These are phyloP conservation scores for Pezicula carpinea DNA, from an alignment of 2,329 filamentous ascomycete genomes.

Conservation along the genomic window DNA sequence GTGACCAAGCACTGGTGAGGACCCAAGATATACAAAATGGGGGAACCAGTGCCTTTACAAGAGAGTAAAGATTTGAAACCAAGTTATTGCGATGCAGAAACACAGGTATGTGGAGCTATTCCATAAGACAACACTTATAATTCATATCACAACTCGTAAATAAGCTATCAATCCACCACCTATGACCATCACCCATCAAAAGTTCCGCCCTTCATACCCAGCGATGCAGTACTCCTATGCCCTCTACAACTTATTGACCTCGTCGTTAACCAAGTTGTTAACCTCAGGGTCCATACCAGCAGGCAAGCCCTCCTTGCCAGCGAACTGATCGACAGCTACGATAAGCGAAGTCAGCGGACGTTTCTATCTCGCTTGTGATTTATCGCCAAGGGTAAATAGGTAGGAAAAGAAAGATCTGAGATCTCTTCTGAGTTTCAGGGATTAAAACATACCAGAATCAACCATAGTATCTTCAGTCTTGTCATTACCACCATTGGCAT, in stretches of 20 bases:
- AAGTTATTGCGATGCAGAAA: no score
- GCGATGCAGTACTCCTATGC: no score
- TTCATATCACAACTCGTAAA: no score
- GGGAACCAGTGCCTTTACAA: no score
- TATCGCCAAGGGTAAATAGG: background rate
- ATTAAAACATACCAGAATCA: conserved; percentile 27
- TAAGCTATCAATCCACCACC: no score
- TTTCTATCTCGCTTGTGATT: background rate
- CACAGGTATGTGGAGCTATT: no score
- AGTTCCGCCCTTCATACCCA: no score
- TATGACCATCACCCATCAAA: no score
- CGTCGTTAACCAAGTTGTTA: conserved; percentile 32
- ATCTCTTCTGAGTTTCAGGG: background rate
- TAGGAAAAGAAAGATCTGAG: background rate
- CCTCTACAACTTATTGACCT: conserved; percentile 28
- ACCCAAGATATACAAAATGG: no score
- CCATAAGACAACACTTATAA: no score
- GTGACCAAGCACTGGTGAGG: no score
- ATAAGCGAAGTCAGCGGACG: background rate
- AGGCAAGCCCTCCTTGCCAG: conserved; percentile 29
- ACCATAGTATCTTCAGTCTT: conserved; percentile 29
- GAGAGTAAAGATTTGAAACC: no score
- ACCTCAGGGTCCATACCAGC: conserved; percentile 29
- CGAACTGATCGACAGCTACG: conserved; percentile 28
- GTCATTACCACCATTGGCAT: conserved; percentile 19